phyloP scores from a whole-genome alignment of 208 protist species.

The Perkinsela sp. region DNA sequence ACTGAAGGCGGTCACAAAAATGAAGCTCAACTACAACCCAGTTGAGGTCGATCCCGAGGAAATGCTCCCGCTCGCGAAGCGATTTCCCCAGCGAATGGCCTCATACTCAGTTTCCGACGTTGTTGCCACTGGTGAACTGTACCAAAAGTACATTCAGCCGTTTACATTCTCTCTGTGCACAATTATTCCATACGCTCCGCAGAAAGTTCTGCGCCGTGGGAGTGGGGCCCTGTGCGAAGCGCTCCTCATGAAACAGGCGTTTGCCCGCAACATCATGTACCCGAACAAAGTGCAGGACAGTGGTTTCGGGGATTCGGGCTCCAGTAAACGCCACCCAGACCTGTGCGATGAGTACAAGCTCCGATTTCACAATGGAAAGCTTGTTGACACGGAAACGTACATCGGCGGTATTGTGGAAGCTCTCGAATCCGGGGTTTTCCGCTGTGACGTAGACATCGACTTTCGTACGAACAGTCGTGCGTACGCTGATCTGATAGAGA shows the following conservation, averaged over 20 bases:
- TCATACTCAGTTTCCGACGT: conserved; percentile 99
- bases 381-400: conserved; percentile 97
- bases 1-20: conserved; percentile 89
- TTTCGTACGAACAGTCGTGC: conserved; percentile 74
- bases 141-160: conserved; percentile 95
- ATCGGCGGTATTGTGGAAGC: conserved; percentile 86
- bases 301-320: not conserved
- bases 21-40: conserved; percentile 96
- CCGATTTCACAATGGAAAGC: conserved; percentile 82
- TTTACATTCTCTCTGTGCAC: conserved; percentile 99
- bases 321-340: not conserved
- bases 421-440: conserved; percentile 79
- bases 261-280: conserved; percentile 85
- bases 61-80: conserved; percentile 84
- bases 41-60: conserved; percentile 97
- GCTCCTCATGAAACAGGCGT: conserved; percentile 91
- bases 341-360: conserved; percentile 14
- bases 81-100: conserved; percentile 81
- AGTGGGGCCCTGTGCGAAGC: conserved; percentile 96
- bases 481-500: conserved; percentile 71
- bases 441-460: conserved; percentile 73
- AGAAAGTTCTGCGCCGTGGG: conserved; percentile 91
- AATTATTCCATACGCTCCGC: conserved; percentile 96
- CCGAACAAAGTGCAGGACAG: conserved; percentile 87
- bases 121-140: conserved; percentile 98